Conservation (phyloP, 768 basidiomycete species). For the Serendipita sp. region DNA sequence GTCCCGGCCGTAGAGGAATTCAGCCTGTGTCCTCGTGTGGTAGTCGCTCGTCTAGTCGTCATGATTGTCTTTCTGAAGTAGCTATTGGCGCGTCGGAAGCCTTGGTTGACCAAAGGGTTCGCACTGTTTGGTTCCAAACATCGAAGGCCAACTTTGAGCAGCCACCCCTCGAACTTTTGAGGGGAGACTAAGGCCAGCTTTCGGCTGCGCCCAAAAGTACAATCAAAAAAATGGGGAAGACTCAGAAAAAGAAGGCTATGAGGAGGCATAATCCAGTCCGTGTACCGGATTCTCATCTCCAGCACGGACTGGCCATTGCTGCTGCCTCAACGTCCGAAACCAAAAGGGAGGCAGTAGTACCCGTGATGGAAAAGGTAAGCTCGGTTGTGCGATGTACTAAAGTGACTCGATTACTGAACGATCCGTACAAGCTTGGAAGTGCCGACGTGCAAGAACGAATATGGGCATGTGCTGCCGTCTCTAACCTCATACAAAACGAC, state of each 20-base stretch:
- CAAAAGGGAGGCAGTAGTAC: constrained; percentile 65
- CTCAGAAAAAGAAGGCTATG: constrained; percentile 74
- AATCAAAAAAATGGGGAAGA: constrained; percentile 65
- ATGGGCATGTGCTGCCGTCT: constrained; percentile 95
- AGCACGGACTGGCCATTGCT: constrained; percentile 63
- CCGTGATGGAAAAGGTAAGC: constrained; percentile 77
- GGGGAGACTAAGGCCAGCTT: neutral
- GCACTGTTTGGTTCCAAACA: neutral
- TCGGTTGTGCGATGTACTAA: neutral
- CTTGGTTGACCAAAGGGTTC: neutral
- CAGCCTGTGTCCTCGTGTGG: neutral
- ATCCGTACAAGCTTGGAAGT: constrained; percentile 45
- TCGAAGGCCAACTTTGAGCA: neutral
- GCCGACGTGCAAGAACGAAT: constrained; percentile 67
- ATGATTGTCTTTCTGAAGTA: neutral
- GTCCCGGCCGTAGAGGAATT: neutral
- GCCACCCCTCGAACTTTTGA: neutral
- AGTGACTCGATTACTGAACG: too few relatives aligned
- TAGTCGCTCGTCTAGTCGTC: constrained; percentile 1
- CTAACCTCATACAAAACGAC: constrained; percentile 89
- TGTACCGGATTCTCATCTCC: constrained; percentile 84
- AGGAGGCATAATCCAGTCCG: constrained; percentile 86
- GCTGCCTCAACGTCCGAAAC: constrained; percentile 41
- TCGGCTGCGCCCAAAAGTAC: neutral
- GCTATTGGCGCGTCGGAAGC: too few relatives aligned